Conservation (phyloP, 1,284 basidiomycete species). For the Boletus sp. region DNA sequence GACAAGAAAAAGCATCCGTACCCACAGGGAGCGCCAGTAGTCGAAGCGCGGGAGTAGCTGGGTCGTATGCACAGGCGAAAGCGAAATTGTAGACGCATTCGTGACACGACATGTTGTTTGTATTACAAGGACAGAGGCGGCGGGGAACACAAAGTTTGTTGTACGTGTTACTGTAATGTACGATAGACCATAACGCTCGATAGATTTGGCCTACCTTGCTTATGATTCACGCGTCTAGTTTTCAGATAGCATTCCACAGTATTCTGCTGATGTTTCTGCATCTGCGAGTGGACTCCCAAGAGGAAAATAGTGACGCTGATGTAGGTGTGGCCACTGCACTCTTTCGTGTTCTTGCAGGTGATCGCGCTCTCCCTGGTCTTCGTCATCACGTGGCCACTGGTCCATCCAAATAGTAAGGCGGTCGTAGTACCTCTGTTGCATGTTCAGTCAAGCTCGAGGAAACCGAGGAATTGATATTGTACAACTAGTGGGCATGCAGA, state of each 20-base stretch:
- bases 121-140: background rate
- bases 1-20: background rate
- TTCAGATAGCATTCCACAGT: background rate
- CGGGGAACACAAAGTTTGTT: no score
- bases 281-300: no score
- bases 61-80: conserved; percentile 1
- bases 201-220: background rate
- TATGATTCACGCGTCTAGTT: background rate
- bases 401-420: no score
- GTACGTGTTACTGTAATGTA: no score
- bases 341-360: background rate
- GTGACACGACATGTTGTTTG: background rate
- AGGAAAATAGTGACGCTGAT: no score
- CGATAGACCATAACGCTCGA: background rate
- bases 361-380: no score
- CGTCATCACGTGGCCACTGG: no score
- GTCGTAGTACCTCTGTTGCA: background rate
- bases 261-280: background rate
- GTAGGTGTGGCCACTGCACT: background rate
- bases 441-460: background rate
- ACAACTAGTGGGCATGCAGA: no score
- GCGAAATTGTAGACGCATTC: conserved; percentile 9
- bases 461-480: background rate
- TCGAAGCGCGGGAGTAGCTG: background rate
- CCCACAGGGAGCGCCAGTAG: background rate